Base-by-base conservation (phyloP, 2,329 filamentous ascomycete genomes). In the Fusarium concolor region DNA sequence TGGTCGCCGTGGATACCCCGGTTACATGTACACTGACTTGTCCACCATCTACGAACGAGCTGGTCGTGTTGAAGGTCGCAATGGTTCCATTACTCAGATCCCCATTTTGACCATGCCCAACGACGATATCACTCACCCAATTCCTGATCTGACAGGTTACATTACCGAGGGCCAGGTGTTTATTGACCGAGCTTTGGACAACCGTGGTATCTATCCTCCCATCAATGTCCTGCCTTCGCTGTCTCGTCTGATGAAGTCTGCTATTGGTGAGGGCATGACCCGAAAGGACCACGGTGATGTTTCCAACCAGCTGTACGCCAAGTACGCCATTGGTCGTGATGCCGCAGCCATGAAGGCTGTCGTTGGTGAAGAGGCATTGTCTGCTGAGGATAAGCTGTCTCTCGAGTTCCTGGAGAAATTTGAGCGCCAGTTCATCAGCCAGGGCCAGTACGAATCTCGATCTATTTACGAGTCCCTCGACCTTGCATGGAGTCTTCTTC, bases 1-100 rank as follows among this genome's bases (percentile, higher is more conserved):
- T 39, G 96, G 96, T 87, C 95, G 96, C 81, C 95, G 96, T 90
- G 96, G 96, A 88, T 99, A 96, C 85, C 96, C 96, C 54, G 96
- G 96, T 92, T 99, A 99, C 88, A 99, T 99, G 96, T 99, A 99
- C 87, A 99, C 96, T 74, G 96, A 99, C 89, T 92, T 99, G 90
- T 97, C 96, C 62, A 99, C 96, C 78, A 97, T 99, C 76, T 99
- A 99, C 86, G 96, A 99, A 84, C 94, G 96, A 84, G 96, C 96
- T 74, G 96, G 96, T 77, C 96, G 96, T 92, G 96, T 99, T 50
- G 86, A 93, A 77, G 96, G 96, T 74, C 92, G 96, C 75, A 97
- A 98, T 77, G 96, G 96, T 64, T 99, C 96, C 75, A 99, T 99
- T 76, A 99, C 96, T 20, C 96, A 99, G 84, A 97, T 99, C 76